These are phyloP conservation scores for Podospora fimiseda DNA, from an alignment of 495 filamentous ascomycete species.

Conservation along the genomic window DNA sequence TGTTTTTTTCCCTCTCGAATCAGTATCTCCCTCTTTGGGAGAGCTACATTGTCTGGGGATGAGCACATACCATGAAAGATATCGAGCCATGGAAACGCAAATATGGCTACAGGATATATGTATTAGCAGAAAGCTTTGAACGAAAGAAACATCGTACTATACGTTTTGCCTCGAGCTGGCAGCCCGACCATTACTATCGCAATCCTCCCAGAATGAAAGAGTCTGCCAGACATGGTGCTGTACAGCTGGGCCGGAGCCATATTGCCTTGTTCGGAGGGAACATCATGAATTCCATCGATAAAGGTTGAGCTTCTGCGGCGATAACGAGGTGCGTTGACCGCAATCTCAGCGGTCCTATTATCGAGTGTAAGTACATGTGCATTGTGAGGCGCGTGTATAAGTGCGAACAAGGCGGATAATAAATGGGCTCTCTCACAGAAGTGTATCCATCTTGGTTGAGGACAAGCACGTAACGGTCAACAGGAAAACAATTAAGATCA, in stretches of 20 bases:
- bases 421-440: constrained; percentile 54
- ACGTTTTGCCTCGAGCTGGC: constrained; percentile 96
- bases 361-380: not conserved
- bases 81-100: constrained; percentile 88
- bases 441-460: constrained; percentile 60
- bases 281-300: constrained; percentile 95
- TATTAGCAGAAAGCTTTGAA: constrained; percentile 19
- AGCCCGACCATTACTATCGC: constrained; percentile 95
- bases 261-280: constrained; percentile 66
- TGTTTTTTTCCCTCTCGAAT: constrained; percentile 34
- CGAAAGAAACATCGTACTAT: no score
- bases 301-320: constrained; percentile 89
- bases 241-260: constrained; percentile 96
- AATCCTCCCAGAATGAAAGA: constrained; percentile 96
- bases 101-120: constrained; percentile 58
- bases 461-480: not conserved
- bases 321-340: constrained; percentile 73
- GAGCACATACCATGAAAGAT: constrained; percentile 75
- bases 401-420: not conserved
- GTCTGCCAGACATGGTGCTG: constrained; percentile 90
- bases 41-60: no score
- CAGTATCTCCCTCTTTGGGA: no score
- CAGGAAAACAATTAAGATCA: not conserved
- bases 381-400: not conserved
- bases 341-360: constrained; percentile 72